These are phyloP conservation scores for Kazachstania taianensis DNA, from an alignment of 805 yeast genomes.

Conservation along the genomic window DNA sequence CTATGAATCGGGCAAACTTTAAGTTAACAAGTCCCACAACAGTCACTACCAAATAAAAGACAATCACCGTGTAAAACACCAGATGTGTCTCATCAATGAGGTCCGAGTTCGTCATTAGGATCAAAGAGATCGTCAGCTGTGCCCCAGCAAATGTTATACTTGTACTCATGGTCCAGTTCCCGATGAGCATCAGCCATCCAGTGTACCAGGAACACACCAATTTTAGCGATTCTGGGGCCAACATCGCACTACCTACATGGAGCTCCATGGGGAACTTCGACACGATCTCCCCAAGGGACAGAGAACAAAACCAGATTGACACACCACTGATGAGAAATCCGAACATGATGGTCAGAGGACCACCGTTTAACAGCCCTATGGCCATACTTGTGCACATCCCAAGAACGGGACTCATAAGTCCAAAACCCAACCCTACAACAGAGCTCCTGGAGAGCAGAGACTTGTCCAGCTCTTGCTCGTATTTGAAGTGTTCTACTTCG, in stretches of 20 bases:
- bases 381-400: constrained; percentile 67
- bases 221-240: constrained; percentile 51
- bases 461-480: constrained; percentile 61
- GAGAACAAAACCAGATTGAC: constrained; percentile 52
- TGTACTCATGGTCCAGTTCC: constrained; percentile 70
- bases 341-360: constrained; percentile 62
- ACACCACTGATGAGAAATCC: constrained; percentile 64
- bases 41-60: constrained; percentile 46
- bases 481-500: constrained; percentile 60
- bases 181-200: constrained; percentile 65
- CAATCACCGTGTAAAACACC: constrained; percentile 40
- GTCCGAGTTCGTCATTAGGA: constrained; percentile 50
- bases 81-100: constrained; percentile 43
- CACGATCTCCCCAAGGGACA: constrained; percentile 67
- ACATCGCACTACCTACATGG: constrained; percentile 66
- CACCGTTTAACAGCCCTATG: constrained; percentile 66
- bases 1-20: constrained; percentile 49
- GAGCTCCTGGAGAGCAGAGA: constrained; percentile 54
- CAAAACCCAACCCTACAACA: constrained; percentile 68
- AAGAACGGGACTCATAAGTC: constrained; percentile 74
- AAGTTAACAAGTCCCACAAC: constrained; percentile 56
- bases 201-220: constrained; percentile 61
- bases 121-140: constrained; percentile 56
- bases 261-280: constrained; percentile 71
- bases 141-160: constrained; percentile 69